Percentiles rank a stretch among this genome's conserved stretches.
Conservation (phyloP, 305 asterid genomes). For the Petunia hybrid region DNA sequence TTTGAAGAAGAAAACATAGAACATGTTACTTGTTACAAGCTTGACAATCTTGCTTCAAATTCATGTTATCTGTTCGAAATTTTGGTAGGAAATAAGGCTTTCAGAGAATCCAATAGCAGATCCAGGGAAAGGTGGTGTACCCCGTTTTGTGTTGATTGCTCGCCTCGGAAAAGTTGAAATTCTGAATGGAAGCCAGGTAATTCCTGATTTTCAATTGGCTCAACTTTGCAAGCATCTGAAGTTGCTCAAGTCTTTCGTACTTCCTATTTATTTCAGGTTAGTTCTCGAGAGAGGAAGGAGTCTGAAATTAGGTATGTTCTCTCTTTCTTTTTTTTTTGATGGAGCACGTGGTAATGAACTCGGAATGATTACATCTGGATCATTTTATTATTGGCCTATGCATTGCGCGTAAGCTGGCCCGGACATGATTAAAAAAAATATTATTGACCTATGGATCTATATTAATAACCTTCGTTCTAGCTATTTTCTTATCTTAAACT, state of each 20-base stretch:
- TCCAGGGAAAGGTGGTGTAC: conserved; percentile 73
- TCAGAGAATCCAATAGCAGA: conserved; percentile 90
- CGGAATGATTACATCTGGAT: not conserved
- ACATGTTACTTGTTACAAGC: conserved; percentile 6
- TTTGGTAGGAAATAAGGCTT: conserved; percentile 78
- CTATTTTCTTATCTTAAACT: not conserved
- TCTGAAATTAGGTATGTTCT: conserved; percentile 90
- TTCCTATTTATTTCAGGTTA: conserved; percentile 59
- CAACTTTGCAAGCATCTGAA: conserved; percentile 31
- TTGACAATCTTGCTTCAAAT: conserved; percentile 13
- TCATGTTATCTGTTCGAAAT: conserved; percentile 29
- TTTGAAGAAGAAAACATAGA: not conserved
- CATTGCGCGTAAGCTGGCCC: not conserved
- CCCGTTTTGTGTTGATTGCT: conserved; percentile 86
- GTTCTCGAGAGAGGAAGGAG: conserved; percentile 89
- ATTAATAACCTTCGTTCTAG: not conserved
- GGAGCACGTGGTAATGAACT: conserved; percentile 11
- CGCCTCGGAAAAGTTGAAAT: conserved; percentile 73
- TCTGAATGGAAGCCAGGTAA: conserved; percentile 93
- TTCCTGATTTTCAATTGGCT: conserved; percentile 33
- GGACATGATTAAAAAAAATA: not conserved
- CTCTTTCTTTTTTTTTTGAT: conserved; percentile 32
- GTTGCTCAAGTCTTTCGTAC: conserved; percentile 29
- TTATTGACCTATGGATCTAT: conserved; percentile 19
- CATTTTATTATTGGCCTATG: conserved; percentile 23